Percentiles rank a stretch among this genome's conserved stretches.
Conservation (phyloP, 805 yeast species). For the Candida tallmaniae region DNA sequence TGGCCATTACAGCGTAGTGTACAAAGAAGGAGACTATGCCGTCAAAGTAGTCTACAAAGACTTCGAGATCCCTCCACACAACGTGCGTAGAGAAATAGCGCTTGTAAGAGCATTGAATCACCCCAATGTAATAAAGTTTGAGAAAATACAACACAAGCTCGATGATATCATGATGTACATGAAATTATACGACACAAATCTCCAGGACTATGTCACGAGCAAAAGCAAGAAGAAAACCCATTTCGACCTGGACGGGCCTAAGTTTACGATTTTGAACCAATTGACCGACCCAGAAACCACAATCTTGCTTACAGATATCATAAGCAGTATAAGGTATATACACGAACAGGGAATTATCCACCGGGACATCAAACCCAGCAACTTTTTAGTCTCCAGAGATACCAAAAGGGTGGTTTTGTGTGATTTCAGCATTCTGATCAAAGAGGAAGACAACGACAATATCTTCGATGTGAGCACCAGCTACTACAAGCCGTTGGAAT, state of each 20-base stretch:
- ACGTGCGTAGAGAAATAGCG: slow-evolving; percentile 26
- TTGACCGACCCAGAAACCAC: slow-evolving; percentile 11
- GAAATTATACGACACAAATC: slow-evolving; percentile 24
- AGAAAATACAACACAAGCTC: slow-evolving; percentile 17
- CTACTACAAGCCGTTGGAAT: slow-evolving; percentile 69
- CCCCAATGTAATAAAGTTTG: slow-evolving; percentile 14
- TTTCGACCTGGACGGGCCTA: slow-evolving; percentile 15
- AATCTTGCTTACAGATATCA: slow-evolving; percentile 15
- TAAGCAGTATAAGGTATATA: slow-evolving; percentile 22
- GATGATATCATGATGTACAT: slow-evolving; percentile 35
- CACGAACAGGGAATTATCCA: slow-evolving; percentile 35
- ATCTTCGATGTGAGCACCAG: slow-evolving; percentile 64
- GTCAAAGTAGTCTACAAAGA: slow-evolving; percentile 38
- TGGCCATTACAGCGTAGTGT: slow-evolving; percentile 34
- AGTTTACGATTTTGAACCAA: slow-evolving; percentile 13
- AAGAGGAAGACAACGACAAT: slow-evolving; percentile 26
- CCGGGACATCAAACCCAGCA: slow-evolving; percentile 39
- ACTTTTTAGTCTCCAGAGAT: slow-evolving; percentile 25
- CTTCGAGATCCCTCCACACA: slow-evolving; percentile 32
- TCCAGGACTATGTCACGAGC: slow-evolving; percentile 19
- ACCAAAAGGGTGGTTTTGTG: slow-evolving; percentile 30
- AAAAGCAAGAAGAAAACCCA: slow-evolving; percentile 17
- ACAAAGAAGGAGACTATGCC: slow-evolving; percentile 22
- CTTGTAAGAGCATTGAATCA: slow-evolving; percentile 19
- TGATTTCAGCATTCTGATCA: slow-evolving; percentile 56